phyloP scores from a whole-genome alignment of 2,329 filamentous ascomycete genomes.

The Chaetomium sp. region DNA sequence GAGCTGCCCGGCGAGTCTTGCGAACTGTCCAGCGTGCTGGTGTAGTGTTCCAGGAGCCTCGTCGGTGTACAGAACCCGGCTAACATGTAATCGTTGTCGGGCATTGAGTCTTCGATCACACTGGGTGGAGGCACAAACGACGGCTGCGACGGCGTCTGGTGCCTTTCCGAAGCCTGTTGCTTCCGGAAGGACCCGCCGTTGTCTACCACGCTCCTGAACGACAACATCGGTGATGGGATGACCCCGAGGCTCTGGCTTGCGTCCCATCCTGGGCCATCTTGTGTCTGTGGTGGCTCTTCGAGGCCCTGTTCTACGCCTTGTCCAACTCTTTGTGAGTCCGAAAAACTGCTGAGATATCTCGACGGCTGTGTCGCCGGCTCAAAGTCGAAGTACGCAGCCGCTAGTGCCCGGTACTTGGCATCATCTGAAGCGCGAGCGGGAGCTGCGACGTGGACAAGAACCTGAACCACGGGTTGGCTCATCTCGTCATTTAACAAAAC shows the following conservation, averaged over 20 bases:
- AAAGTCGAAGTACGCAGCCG: slow-evolving; percentile 46
- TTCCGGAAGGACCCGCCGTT: slow-evolving; percentile 26
- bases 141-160: slow-evolving; percentile 21
- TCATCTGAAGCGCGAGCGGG: slow-evolving; percentile 45
- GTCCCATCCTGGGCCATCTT: neutral
- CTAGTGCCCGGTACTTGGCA: slow-evolving; percentile 42
- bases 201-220: slow-evolving; percentile 27
- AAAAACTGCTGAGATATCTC: no score
- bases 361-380: slow-evolving; percentile 25
- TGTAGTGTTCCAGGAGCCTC: slow-evolving; percentile 43
- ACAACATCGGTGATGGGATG: slow-evolving; percentile 25
- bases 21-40: slow-evolving; percentile 32
- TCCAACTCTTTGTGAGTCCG: no score
- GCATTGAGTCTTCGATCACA: slow-evolving; percentile 50
- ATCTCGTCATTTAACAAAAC: slow-evolving; percentile 6
- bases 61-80: slow-evolving; percentile 41
- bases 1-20: neutral
- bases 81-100: slow-evolving; percentile 29
- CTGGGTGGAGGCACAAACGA: slow-evolving; percentile 43
- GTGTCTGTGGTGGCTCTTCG: neutral
- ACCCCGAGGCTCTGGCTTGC: neutral
- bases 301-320: no score
- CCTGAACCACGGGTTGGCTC: slow-evolving; percentile 38
- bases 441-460: slow-evolving; percentile 50
- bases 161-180: slow-evolving; percentile 1